Percentiles rank a stretch among this genome's conserved stretches.
Evolutionary conservation across 495 filamentous ascomycete genomes (phyloP).

Genomic region (Aspergillus cristatus): DNA sequence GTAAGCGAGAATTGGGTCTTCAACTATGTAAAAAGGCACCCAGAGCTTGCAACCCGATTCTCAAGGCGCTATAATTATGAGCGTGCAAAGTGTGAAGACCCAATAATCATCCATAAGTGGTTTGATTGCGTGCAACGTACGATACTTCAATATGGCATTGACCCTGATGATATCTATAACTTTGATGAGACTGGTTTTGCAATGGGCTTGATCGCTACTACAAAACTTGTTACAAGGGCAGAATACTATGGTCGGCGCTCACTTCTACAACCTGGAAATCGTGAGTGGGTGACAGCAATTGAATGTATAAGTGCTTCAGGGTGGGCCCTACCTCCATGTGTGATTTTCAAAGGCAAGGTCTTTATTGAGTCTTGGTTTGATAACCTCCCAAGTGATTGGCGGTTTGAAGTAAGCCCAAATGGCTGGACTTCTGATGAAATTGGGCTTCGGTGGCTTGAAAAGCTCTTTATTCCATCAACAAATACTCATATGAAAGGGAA

Average conservation of each 20-base stretch:
- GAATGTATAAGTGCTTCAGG: conserved; percentile 17
- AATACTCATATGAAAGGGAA: background rate
- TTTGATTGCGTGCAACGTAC: conserved; percentile 27
- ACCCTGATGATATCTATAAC: conserved; percentile 29
- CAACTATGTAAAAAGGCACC: conserved; percentile 2
- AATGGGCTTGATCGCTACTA: conserved; percentile 23
- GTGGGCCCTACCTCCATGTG: conserved; percentile 7
- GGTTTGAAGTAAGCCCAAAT: background rate
- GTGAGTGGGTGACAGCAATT: conserved; percentile 30
- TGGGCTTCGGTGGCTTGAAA: background rate
- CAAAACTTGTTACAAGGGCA: conserved; percentile 20
- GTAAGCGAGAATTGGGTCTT: conserved; percentile 3
- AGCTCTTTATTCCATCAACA: conserved; percentile 8
- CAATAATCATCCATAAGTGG: conserved; percentile 19
- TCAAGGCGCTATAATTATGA: conserved; percentile 22
- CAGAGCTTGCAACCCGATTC: conserved; percentile 20
- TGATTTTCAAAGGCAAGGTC: conserved; percentile 17
- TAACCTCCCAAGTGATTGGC: background rate
- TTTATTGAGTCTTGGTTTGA: conserved; percentile 17
- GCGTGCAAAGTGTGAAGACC: conserved; percentile 28
- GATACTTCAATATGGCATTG: conserved; percentile 17
- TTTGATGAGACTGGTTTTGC: conserved; percentile 37
- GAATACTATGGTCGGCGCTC: conserved; percentile 13
- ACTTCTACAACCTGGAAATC: conserved; percentile 23
- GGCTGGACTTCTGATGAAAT: background rate